Percentiles rank a stretch among this genome's conserved stretches.
Evolutionary conservation across 2,329 filamentous ascomycete genomes (phyloP).

Genomic region (Botrytis elliptica): DNA sequence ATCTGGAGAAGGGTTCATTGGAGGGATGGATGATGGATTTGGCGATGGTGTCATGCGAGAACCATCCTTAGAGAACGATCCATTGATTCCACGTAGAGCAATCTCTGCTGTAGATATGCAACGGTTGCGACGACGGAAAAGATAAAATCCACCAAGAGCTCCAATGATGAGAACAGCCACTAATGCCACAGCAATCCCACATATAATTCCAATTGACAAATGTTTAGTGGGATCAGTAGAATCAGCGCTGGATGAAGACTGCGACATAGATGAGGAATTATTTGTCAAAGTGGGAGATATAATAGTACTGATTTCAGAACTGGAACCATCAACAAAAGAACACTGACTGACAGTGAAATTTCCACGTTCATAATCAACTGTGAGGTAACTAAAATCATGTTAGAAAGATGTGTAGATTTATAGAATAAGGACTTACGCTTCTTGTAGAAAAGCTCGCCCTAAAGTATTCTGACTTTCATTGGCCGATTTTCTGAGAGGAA

Average conservation of each 20-base stretch:
- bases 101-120: neutral
- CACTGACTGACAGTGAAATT: conserved; percentile 37
- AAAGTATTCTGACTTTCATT: conserved; percentile 41
- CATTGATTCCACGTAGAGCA: neutral
- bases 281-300: conserved; percentile 21
- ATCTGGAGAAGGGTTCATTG: neutral
- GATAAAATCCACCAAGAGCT: neutral
- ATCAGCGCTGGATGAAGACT: neutral
- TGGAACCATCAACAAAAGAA: conserved; percentile 25
- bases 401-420: neutral
- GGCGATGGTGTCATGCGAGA: neutral
- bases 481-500: conserved; percentile 40
- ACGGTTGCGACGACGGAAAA: conserved; percentile 7
- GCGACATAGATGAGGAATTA: conserved; percentile 34
- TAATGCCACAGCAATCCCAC: neutral
- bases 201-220: conserved; percentile 6
- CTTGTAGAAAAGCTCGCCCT: conserved; percentile 43
- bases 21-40: neutral
- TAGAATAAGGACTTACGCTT: conserved; percentile 34
- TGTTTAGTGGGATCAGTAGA: neutral
- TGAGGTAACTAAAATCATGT: conserved; percentile 30
- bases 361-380: conserved; percentile 35
- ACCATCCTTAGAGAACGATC: neutral
- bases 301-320: conserved; percentile 23
- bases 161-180: neutral